Conservation (phyloP, 768 basidiomycete genomes). For the Suillus plorans region DNA sequence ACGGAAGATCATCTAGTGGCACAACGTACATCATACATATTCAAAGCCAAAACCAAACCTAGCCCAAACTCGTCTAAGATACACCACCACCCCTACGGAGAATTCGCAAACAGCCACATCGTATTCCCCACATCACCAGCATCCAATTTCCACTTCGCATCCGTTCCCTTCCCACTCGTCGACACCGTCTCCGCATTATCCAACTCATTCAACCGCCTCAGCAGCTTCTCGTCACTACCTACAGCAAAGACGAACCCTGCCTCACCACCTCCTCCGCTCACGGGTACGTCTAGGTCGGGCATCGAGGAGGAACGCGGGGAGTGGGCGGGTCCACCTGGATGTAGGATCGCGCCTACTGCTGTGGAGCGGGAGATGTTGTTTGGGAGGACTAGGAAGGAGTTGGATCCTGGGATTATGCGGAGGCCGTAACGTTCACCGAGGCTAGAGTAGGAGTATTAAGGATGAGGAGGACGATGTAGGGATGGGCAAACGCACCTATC, state of each 20-base stretch:
- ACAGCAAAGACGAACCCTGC: constrained; percentile 63
- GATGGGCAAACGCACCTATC: constrained; percentile 48
- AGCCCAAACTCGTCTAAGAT: not conserved
- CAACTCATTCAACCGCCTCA: constrained; percentile 74
- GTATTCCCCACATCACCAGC: constrained; percentile 35
- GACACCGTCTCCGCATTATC: constrained; percentile 71
- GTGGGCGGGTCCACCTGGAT: constrained; percentile 54
- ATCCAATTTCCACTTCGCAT: constrained; percentile 67
- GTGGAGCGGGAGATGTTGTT: constrained; percentile 84
- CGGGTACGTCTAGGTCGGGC: constrained; percentile 33
- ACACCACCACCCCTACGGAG: not conserved
- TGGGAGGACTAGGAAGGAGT: constrained; percentile 79
- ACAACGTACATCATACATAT: not conserved
- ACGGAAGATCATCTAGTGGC: not conserved
- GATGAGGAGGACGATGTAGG: not conserved
- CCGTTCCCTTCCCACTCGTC: constrained; percentile 72
- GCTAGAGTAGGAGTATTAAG: constrained; percentile 29
- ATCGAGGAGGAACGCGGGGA: constrained; percentile 25
- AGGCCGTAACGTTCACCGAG: constrained; percentile 82
- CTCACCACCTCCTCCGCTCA: constrained; percentile 39
- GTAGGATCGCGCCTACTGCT: constrained; percentile 76
- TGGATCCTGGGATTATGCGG: constrained; percentile 78
- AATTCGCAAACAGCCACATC: constrained; percentile 32
- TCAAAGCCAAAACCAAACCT: not conserved
- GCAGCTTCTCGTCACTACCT: constrained; percentile 75